Percentiles rank a stretch among this genome's conserved stretches.
Conservation (phyloP, 306 rosid genomes). For the Myrica gale region DNA sequence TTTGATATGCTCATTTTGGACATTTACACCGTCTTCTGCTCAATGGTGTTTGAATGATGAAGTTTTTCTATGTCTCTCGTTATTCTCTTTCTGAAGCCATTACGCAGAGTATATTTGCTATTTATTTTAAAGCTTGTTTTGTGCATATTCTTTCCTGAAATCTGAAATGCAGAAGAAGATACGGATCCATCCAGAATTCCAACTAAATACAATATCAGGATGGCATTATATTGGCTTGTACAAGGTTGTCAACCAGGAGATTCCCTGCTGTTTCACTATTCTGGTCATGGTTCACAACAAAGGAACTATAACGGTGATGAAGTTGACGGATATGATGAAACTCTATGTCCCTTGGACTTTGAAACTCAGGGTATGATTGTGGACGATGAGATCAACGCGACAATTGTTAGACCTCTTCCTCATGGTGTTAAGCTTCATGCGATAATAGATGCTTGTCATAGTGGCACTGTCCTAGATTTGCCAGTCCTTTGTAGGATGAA, state of each 20-base stretch:
- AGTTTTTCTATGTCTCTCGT: neutral
- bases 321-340: slow-evolving; percentile 93
- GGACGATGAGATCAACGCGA: slow-evolving; percentile 85
- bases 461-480: slow-evolving; percentile 96
- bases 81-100: neutral
- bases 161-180: slow-evolving; percentile 85
- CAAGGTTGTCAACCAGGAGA: slow-evolving; percentile 97
- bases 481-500: slow-evolving; percentile 93
- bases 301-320: slow-evolving; percentile 88
- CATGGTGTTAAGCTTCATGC: slow-evolving; percentile 92
- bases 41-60: neutral
- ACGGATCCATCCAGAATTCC: slow-evolving; percentile 80
- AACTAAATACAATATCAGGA: slow-evolving; percentile 68
- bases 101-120: neutral
- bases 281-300: slow-evolving; percentile 98
- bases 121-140: slow-evolving; percentile 1
- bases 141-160: slow-evolving; percentile 16
- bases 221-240: slow-evolving; percentile 96
- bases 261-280: slow-evolving; percentile 89
- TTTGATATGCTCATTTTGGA: neutral
- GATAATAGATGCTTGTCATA: slow-evolving; percentile 90
- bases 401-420: slow-evolving; percentile 80
- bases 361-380: slow-evolving; percentile 99
- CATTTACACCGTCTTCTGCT: neutral
- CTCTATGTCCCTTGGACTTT: slow-evolving; percentile 90